These are phyloP conservation scores for Elymus sibiricus DNA, from an alignment of 176 grass and related monocot species.

Conservation along the genomic window DNA sequence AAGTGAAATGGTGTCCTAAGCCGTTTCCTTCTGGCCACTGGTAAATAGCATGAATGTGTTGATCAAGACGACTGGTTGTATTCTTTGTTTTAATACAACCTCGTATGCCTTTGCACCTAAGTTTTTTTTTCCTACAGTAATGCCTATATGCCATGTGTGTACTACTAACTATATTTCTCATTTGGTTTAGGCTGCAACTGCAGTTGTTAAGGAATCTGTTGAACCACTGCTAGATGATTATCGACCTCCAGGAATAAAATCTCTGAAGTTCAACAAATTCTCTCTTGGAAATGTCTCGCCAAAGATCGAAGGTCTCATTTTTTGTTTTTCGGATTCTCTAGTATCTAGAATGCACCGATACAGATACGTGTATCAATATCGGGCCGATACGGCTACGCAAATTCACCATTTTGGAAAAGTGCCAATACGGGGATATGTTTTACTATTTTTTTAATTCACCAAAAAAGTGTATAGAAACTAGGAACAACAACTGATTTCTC, in stretches of 20 bases:
- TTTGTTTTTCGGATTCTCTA: neutral
- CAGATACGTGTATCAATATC: too few species aligned
- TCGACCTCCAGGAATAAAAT: slow-evolving; percentile 89
- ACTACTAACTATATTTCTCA: slow-evolving; percentile 31
- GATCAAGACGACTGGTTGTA: neutral
- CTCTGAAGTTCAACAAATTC: slow-evolving; percentile 96
- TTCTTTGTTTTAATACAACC: slow-evolving; percentile 28
- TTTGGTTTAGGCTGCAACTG: slow-evolving; percentile 64
- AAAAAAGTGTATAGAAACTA: too few species aligned
- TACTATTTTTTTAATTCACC: too few species aligned
- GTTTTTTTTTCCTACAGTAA: slow-evolving; percentile 13
- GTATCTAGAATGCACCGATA: neutral
- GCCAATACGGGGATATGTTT: too few species aligned
- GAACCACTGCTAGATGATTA: slow-evolving; percentile 97
- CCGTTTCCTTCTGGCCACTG: neutral
- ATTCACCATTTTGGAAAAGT: too few species aligned
- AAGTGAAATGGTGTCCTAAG: slow-evolving; percentile 7
- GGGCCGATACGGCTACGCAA: too few species aligned
- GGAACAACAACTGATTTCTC: too few species aligned
- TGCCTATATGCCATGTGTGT: slow-evolving; percentile 25
- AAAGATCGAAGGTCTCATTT: slow-evolving; percentile 85
- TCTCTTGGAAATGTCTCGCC: slow-evolving; percentile 90
- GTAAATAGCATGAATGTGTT: neutral
- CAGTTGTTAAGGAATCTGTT: slow-evolving; percentile 76
- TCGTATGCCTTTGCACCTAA: neutral